Evolutionary conservation across 2,329 filamentous ascomycete species (phyloP).

Genomic region (Aspergillus bombycis): DNA sequence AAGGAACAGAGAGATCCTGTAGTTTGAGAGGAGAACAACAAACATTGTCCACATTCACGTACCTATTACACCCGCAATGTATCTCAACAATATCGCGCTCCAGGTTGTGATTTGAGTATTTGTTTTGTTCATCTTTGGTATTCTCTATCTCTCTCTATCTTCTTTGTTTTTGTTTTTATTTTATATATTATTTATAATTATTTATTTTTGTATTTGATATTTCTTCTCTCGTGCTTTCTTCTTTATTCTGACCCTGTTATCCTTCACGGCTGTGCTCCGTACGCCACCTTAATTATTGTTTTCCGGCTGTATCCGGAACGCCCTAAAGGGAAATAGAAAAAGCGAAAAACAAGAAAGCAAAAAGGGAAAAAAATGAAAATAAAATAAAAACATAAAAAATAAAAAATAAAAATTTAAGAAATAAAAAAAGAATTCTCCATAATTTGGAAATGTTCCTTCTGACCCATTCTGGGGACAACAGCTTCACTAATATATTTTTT

Average conservation of each 20-base stretch:
- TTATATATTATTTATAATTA: background rate
- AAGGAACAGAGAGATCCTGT: background rate
- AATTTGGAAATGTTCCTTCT: background rate
- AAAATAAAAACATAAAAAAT: too few species aligned
- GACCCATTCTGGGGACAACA: background rate
- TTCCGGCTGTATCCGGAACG: constrained; percentile 5
- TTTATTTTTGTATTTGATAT: too few species aligned
- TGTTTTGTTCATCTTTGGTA: background rate
- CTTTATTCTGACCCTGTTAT: background rate
- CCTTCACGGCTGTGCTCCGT: constrained; percentile 5
- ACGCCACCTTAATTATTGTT: constrained; percentile 9
- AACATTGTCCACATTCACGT: background rate
- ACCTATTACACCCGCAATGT: background rate
- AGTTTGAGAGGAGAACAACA: background rate
- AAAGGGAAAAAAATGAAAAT: background rate
- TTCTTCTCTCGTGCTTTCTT: background rate
- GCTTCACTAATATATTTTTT: too few species aligned
- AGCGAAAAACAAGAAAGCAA: background rate
- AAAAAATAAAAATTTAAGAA: background rate
- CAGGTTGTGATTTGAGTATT: background rate
- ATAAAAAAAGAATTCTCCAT: background rate
- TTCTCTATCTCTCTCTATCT: background rate
- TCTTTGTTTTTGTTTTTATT: background rate
- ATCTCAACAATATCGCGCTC: background rate
- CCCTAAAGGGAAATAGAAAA: background rate